Conservation (phyloP, 805 yeast species). For the Cyberlindnera veronae region DNA sequence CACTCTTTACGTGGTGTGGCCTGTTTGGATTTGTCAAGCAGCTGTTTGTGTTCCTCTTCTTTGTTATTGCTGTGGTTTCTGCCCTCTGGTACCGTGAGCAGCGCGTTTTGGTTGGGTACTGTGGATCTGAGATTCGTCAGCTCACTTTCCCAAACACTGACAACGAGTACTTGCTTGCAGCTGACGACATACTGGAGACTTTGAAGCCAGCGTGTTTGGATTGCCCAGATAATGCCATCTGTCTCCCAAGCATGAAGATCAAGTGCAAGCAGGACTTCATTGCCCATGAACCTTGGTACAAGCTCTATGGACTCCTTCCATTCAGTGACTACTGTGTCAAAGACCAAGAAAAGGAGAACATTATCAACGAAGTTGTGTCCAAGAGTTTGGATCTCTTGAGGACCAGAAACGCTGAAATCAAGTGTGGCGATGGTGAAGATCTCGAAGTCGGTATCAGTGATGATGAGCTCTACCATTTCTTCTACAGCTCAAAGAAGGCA, state of each 20-base stretch:
- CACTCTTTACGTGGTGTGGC: slow-evolving; percentile 9
- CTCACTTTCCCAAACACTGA: slow-evolving; percentile 36
- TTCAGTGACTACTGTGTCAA: slow-evolving; percentile 64
- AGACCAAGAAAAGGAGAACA: slow-evolving; percentile 68
- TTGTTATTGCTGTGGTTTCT: slow-evolving; percentile 38
- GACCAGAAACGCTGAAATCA: slow-evolving; percentile 58
- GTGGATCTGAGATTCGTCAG: slow-evolving; percentile 57
- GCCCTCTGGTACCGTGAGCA: slow-evolving; percentile 65
- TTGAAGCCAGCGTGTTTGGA: slow-evolving; percentile 62
- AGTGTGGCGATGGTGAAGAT: slow-evolving; percentile 54
- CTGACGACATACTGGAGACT: slow-evolving; percentile 45
- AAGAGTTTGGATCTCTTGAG: slow-evolving; percentile 66
- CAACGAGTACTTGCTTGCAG: slow-evolving; percentile 30
- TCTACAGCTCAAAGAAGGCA: slow-evolving; percentile 34
- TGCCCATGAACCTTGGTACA: slow-evolving; percentile 48
- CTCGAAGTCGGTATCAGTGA: slow-evolving; percentile 48
- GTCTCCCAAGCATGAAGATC: slow-evolving; percentile 56
- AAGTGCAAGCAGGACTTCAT: slow-evolving; percentile 71
- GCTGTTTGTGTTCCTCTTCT: slow-evolving; percentile 31
- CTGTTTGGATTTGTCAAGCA: slow-evolving; percentile 22
- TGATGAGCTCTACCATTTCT: slow-evolving; percentile 49
- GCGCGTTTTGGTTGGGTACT: slow-evolving; percentile 62
- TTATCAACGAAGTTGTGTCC: slow-evolving; percentile 59
- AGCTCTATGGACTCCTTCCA: slow-evolving; percentile 56
- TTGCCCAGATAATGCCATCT: slow-evolving; percentile 81